Conservation (phyloP, 148 eudicot species). For the Fagopyrum homotropicum region DNA sequence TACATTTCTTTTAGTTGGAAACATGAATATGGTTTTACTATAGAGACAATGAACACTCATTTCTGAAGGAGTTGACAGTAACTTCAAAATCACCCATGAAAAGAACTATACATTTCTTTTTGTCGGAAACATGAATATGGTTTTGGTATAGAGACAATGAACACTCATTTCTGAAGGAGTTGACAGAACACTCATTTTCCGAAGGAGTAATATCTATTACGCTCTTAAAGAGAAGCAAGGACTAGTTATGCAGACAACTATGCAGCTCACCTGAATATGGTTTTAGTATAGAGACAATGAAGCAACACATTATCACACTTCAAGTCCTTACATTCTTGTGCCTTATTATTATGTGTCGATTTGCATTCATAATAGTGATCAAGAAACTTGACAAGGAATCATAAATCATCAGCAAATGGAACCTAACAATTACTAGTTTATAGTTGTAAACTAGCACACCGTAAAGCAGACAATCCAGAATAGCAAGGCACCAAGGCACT, state of each 20-base stretch:
- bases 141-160: too few species aligned
- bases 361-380: not conserved
- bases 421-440: not conserved
- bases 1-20: not conserved
- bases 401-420: not conserved
- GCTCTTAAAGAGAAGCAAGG: not conserved
- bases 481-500: not conserved
- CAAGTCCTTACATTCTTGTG: not conserved
- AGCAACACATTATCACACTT: not conserved
- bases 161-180: too few species aligned
- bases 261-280: too few species aligned
- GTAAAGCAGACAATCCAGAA: not conserved
- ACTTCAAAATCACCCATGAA: not conserved
- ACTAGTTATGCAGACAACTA: too few species aligned
- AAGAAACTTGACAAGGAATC: not conserved
- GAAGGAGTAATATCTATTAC: not conserved
- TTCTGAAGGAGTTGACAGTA: not conserved
- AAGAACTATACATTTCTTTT: not conserved
- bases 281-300: too few species aligned
- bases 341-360: not conserved
- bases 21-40: too few species aligned
- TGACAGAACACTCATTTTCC: too few species aligned
- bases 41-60: too few species aligned
- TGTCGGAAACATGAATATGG: too few species aligned
- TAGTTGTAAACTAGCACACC: not conserved